phyloP scores from a whole-genome alignment of 257 asterid genomes.

The Agastache rugosa region DNA sequence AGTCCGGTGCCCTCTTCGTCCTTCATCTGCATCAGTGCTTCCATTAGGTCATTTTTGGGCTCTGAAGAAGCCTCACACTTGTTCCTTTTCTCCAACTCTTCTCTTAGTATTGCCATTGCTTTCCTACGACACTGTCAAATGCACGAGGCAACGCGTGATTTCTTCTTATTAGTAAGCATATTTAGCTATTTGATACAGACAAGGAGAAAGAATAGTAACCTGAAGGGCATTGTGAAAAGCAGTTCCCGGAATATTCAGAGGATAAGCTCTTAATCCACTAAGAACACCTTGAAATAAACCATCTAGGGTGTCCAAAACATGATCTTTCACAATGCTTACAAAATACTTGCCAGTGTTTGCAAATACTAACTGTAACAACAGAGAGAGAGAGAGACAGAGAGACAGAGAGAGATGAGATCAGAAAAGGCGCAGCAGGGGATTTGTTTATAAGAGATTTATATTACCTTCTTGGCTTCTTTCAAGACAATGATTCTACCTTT shows the following conservation, averaged over 20 bases:
- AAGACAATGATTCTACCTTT: conserved; percentile 49
- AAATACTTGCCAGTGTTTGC: conserved; percentile 58
- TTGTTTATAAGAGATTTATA: not conserved
- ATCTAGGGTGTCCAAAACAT: conserved; percentile 50
- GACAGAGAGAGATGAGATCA: not conserved
- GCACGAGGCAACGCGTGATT: not conserved
- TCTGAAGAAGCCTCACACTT: conserved; percentile 9
- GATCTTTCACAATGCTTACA: conserved; percentile 55
- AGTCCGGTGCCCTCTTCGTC: conserved; percentile 47
- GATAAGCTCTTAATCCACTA: conserved; percentile 52
- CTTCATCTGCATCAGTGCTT: conserved; percentile 45
- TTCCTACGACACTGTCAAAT: conserved; percentile 59
- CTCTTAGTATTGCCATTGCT: conserved; percentile 41
- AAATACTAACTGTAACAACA: conserved; percentile 46
- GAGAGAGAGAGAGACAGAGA: not conserved
- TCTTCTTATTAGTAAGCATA: not conserved
- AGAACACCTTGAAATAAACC: conserved; percentile 43
- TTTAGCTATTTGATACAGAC: not conserved
- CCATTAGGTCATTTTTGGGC: conserved; percentile 47
- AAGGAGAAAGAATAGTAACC: conserved; percentile 32
- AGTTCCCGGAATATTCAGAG: conserved; percentile 61
- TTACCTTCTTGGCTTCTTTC: conserved; percentile 58
- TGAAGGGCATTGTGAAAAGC: conserved; percentile 46
- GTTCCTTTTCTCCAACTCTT: conserved; percentile 58
- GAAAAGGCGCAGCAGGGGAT: not conserved